Evolutionary conservation across 2,329 filamentous ascomycete species (phyloP).

Genomic region (Phoma herbarum): DNA sequence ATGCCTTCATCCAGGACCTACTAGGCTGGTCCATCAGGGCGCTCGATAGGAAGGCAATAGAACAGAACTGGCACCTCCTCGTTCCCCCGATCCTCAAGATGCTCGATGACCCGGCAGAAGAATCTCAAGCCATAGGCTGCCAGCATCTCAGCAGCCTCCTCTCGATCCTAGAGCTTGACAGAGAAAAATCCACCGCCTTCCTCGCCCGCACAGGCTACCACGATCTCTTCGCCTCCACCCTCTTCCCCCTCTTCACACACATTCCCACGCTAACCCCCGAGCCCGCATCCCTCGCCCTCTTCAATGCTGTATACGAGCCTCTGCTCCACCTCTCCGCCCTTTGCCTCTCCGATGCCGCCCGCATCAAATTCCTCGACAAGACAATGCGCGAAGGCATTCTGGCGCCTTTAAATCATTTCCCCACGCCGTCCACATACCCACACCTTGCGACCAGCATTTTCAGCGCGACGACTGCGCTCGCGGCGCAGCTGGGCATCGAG

Average conservation of each 20-base stretch:
- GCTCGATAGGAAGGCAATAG: slow-evolving; percentile 59
- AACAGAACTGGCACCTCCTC: slow-evolving; percentile 71
- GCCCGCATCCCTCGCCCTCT: slow-evolving; percentile 70
- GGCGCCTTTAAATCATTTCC: slow-evolving; percentile 62
- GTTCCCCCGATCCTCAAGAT: slow-evolving; percentile 75
- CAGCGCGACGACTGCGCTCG: slow-evolving; percentile 57
- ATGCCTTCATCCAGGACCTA: slow-evolving; percentile 62
- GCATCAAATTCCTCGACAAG: slow-evolving; percentile 53
- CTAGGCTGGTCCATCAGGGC: slow-evolving; percentile 69
- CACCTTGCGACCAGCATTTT: slow-evolving; percentile 66
- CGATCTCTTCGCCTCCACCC: slow-evolving; percentile 72
- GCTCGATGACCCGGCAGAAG: slow-evolving; percentile 68
- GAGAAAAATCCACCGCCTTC: slow-evolving; percentile 54
- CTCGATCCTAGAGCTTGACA: slow-evolving; percentile 38
- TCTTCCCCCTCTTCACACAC: slow-evolving; percentile 76
- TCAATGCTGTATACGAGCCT: slow-evolving; percentile 71
- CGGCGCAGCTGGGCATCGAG: slow-evolving; percentile 68
- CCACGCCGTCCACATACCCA: slow-evolving; percentile 60
- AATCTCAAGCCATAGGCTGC: slow-evolving; percentile 66
- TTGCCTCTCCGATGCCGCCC: slow-evolving; percentile 10
- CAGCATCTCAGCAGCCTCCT: slow-evolving; percentile 65
- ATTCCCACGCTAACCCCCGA: slow-evolving; percentile 81
- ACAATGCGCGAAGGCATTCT: slow-evolving; percentile 56
- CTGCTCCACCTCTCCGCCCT: slow-evolving; percentile 64
- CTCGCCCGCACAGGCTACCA: slow-evolving; percentile 66